Evolutionary conservation across 805 yeast species (phyloP).

Genomic region (Candida krabiensis): DNA sequence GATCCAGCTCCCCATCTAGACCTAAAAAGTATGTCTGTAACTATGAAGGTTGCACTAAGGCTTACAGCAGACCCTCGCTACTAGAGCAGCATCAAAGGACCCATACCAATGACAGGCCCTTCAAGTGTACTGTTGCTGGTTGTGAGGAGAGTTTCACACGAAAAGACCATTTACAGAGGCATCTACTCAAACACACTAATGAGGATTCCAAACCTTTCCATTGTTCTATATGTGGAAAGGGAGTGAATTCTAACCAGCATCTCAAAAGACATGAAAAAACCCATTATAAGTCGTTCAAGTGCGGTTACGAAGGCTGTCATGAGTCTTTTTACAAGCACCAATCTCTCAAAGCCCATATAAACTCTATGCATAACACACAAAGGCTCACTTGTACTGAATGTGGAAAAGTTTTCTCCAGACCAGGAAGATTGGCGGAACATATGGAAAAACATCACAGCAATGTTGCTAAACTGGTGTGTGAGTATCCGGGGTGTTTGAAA

Average conservation of each 20-base stretch:
- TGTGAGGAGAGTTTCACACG: constrained; percentile 72
- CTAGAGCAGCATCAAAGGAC: constrained; percentile 78
- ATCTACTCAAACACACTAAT: constrained; percentile 58
- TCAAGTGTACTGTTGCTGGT: constrained; percentile 49
- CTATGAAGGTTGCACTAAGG: constrained; percentile 66
- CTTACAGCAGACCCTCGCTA: constrained; percentile 78
- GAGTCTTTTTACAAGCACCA: constrained; percentile 75
- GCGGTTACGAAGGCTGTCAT: constrained; percentile 61
- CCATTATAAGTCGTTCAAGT: constrained; percentile 66
- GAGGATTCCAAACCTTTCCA: constrained; percentile 62
- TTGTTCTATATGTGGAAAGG: constrained; percentile 78
- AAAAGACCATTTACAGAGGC: constrained; percentile 80
- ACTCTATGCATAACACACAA: constrained; percentile 56
- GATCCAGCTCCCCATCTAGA: constrained; percentile 43
- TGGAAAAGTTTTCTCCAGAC: constrained; percentile 60
- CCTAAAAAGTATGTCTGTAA: constrained; percentile 66
- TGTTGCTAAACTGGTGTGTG: constrained; percentile 57
- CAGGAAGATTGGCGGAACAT: constrained; percentile 67
- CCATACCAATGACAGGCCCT: constrained; percentile 82
- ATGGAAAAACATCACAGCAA: constrained; percentile 57
- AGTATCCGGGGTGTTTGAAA: constrained; percentile 57
- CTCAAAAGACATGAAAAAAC: constrained; percentile 78
- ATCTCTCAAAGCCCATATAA: constrained; percentile 69
- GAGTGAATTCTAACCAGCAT: constrained; percentile 79
- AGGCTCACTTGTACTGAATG: constrained; percentile 62